These are phyloP conservation scores for Dicorynia guianensis DNA, from an alignment of 306 rosid species.

Conservation along the genomic window DNA sequence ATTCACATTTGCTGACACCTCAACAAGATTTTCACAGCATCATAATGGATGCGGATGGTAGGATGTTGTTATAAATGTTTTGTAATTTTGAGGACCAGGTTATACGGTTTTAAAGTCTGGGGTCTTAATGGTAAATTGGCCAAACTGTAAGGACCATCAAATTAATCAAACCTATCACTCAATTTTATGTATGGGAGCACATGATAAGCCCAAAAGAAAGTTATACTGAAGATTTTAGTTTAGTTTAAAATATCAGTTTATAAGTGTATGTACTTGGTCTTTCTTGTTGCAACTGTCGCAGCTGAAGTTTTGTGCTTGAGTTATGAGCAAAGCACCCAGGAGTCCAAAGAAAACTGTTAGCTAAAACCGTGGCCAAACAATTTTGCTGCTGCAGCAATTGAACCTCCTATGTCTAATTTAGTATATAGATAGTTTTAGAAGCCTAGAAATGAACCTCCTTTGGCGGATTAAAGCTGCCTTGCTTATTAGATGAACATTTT, in stretches of 20 bases:
- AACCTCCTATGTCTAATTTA: background rate
- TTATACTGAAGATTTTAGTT: constrained; percentile 6
- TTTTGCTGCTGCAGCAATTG: background rate
- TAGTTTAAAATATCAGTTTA: constrained; percentile 8
- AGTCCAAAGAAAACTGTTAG: background rate
- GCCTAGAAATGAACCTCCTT: too few relatives aligned
- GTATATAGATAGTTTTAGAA: background rate
- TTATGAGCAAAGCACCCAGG: background rate
- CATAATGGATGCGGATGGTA: too few relatives aligned
- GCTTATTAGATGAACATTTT: background rate
- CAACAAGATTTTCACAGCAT: too few relatives aligned
- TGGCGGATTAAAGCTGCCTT: background rate
- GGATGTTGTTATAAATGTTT: too few relatives aligned
- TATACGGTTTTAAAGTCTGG: too few relatives aligned
- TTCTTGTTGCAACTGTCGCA: background rate
- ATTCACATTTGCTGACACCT: too few relatives aligned
- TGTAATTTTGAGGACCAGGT: too few relatives aligned
- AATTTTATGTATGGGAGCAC: background rate
- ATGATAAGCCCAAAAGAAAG: background rate
- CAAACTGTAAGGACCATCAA: too few relatives aligned
- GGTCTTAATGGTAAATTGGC: too few relatives aligned
- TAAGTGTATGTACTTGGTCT: background rate
- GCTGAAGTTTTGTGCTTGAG: background rate
- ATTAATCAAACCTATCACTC: too few relatives aligned
- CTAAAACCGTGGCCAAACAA: background rate